phyloP scores from a whole-genome alignment of 257 asterid genomes.

The Galeopsis tetrahit region DNA sequence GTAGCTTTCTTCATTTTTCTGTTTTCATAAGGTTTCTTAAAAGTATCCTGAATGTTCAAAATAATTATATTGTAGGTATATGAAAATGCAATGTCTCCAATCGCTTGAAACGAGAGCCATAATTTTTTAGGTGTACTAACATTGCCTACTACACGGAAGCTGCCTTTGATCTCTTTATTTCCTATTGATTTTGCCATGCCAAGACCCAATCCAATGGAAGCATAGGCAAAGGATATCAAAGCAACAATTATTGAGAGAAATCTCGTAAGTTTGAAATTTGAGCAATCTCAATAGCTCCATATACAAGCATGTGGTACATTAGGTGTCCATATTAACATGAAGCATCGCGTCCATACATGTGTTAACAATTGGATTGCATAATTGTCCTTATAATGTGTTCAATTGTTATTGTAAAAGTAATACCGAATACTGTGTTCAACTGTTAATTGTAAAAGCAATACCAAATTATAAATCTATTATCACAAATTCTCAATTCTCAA shows the following conservation, averaged over 20 bases:
- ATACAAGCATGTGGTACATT: conserved; percentile 38
- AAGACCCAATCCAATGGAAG: conserved; percentile 50
- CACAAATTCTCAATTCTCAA: too few relatives aligned
- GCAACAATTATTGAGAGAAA: conserved; percentile 57
- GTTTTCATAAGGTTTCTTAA: conserved; percentile 53
- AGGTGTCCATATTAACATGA: conserved; percentile 46
- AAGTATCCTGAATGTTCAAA: conserved; percentile 64
- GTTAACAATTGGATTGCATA: conserved; percentile 58
- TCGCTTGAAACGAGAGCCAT: conserved; percentile 49
- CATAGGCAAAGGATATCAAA: conserved; percentile 53
- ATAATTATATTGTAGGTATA: conserved; percentile 56
- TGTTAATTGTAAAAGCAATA: too few relatives aligned
- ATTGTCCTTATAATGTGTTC: conserved; percentile 33
- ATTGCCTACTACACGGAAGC: conserved; percentile 37
- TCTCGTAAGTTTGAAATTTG: conserved; percentile 59
- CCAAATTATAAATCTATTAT: too few relatives aligned
- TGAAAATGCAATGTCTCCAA: conserved; percentile 64
- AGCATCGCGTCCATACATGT: conserved; percentile 52
- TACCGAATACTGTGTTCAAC: too few relatives aligned
- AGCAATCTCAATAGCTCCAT: conserved; percentile 54
- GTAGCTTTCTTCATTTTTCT: conserved; percentile 63
- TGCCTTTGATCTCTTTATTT: conserved; percentile 46
- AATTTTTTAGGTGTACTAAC: conserved; percentile 36
- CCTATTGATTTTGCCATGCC: conserved; percentile 52
- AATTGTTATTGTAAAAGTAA: too few relatives aligned